Evolutionary conservation across 1,284 basidiomycete genomes (phyloP).

Genomic region (Apiotrichum porosum): DNA sequence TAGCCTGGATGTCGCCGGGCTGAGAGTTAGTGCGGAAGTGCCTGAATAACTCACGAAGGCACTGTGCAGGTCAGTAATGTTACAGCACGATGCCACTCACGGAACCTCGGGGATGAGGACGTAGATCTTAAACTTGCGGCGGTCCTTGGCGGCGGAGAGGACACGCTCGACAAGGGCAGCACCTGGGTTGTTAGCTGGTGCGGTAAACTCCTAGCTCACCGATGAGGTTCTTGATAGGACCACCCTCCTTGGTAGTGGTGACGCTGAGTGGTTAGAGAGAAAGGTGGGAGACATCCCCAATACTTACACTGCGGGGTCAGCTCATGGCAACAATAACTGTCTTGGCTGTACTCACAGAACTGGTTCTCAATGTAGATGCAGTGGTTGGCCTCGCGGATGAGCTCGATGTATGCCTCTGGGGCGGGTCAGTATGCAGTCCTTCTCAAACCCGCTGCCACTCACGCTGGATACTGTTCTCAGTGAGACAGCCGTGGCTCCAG

Average conservation of each 20-base stretch:
- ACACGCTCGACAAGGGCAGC: slow-evolving; percentile 76
- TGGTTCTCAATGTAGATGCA: slow-evolving; percentile 94
- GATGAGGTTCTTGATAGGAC: slow-evolving; percentile 73
- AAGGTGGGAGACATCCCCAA: background rate
- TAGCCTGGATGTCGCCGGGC: slow-evolving; percentile 70
- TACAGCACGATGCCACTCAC: too few relatives aligned
- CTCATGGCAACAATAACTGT: slow-evolving; percentile 12
- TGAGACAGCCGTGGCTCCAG: slow-evolving; percentile 86
- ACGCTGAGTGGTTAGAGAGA: slow-evolving; percentile 56
- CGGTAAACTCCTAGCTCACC: slow-evolving; percentile 40
- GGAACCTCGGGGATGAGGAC: slow-evolving; percentile 66
- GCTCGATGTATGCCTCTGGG: slow-evolving; percentile 61
- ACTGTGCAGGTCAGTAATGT: slow-evolving; percentile 12
- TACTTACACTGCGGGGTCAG: slow-evolving; percentile 26
- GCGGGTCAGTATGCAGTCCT: background rate
- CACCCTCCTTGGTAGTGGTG: slow-evolving; percentile 59
- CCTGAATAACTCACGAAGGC: slow-evolving; percentile 33
- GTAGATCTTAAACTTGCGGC: slow-evolving; percentile 70
- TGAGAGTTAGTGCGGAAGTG: slow-evolving; percentile 27
- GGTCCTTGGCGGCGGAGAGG: slow-evolving; percentile 64
- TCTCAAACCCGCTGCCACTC: slow-evolving; percentile 42
- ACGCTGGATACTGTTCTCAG: slow-evolving; percentile 83
- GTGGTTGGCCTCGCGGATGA: slow-evolving; percentile 78
- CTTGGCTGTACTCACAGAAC: slow-evolving; percentile 64
- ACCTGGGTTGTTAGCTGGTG: slow-evolving; percentile 30